These are phyloP conservation scores for Pythium brassicae DNA, from an alignment of 352 stramenopile species.

Conservation along the genomic window DNA sequence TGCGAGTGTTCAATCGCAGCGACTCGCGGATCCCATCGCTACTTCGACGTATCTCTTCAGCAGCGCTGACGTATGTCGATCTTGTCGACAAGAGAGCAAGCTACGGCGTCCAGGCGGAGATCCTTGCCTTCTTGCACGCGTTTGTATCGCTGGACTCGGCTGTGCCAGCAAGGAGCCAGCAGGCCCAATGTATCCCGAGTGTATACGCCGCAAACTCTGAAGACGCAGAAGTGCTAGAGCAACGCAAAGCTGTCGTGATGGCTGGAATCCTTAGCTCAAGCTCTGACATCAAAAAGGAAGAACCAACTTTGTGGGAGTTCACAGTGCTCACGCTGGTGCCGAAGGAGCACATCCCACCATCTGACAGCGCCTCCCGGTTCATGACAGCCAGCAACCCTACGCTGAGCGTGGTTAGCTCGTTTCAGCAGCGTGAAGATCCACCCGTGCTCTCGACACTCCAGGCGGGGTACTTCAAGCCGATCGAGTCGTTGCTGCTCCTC, in stretches of 20 bases:
- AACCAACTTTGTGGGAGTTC: constrained; percentile 34
- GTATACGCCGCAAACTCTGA: constrained; percentile 11
- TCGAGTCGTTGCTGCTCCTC: constrained; percentile 26
- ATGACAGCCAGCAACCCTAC: background rate
- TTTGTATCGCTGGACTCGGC: constrained; percentile 35
- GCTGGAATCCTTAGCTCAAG: constrained; percentile 31
- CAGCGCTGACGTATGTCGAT: background rate
- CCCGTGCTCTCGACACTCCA: background rate
- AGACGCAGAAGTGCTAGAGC: constrained; percentile 47
- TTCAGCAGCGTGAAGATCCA: background rate
- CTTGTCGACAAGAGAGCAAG: constrained; percentile 2
- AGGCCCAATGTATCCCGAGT: constrained; percentile 2
- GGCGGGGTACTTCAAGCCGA: constrained; percentile 13
- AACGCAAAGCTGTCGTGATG: constrained; percentile 53
- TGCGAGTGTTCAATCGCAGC: constrained; percentile 25
- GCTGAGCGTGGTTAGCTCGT: constrained; percentile 1
- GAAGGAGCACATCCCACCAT: background rate
- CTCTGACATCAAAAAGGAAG: constrained; percentile 23
- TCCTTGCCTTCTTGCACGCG: constrained; percentile 29
- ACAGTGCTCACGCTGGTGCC: constrained; percentile 25
- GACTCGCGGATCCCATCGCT: constrained; percentile 23
- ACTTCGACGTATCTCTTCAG: constrained; percentile 12
- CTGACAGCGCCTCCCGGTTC: background rate
- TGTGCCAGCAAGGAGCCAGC: constrained; percentile 18
- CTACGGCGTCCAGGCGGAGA: constrained; percentile 17